Base-by-base conservation (phyloP, 1,284 basidiomycete genomes). In the Ceratobasidium sp. region DNA sequence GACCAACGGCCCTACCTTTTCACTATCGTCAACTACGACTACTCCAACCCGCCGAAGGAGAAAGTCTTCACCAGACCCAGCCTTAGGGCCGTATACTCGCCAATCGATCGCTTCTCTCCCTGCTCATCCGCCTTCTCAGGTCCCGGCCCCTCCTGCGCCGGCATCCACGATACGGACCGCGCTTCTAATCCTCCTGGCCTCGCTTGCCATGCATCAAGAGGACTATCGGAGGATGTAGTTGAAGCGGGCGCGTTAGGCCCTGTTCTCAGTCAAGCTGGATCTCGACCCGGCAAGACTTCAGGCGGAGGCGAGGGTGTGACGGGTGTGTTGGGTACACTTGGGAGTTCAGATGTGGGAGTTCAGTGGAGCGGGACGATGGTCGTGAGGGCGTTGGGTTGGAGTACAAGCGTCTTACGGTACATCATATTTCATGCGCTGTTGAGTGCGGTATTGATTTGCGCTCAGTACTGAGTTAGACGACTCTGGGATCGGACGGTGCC, bases 21-120 rank as follows among this genome's bases (percentile, higher is more conserved):
- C 60, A 63, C 3, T 42, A 10, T 7, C 60, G 13, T 17, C 31
- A 13, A 42, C 35, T 37, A 39, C 60, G 23, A 26, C 15, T 20
- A 26, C 42, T 7, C n/a, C 69, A 15, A n/a, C 61, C n/a, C 60
- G 60, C 28, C 71, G 71, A 6, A 13, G 71, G 10, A 47, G 60
- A 42, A 74, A 74, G 35, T 60, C 71, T 39, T 49, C 58, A 35
- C 71, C 71, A 54, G 71, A 74, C 49, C 71, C 71, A 53, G 71
- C 71, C 5, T 49, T 74, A 15, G 71, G 71, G 6, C 71, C 71
- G 15, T 74, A 74, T 28, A 42, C 60, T 28, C 47, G 26, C 35
- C 54, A 23, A 20, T 37, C 31, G 26, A 35, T 33, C 11, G 10
- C 28, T 11, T 28, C 60, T 26, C 13, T 3, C 31, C 7, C 33